A percentile compares a stretch with the other conserved stretches of the same genome.
These are phyloP conservation scores for Eucalyptus guilfoylei DNA, from an alignment of 345 rosid species.

Conservation along the genomic window DNA sequence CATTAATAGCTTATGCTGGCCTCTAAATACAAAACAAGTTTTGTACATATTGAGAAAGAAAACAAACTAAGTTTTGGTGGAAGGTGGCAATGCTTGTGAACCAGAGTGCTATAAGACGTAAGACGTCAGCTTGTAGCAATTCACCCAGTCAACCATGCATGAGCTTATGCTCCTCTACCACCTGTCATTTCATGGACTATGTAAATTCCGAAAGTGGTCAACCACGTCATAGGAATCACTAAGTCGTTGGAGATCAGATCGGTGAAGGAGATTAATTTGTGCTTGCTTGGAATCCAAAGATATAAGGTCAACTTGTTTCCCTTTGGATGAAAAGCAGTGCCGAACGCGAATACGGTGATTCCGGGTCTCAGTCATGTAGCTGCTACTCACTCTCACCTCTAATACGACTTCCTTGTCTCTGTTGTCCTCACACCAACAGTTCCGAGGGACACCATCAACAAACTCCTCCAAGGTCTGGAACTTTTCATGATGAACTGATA, in stretches of 20 bases:
- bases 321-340: conserved; percentile 42
- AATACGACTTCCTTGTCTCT: conserved; percentile 72
- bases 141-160: neutral
- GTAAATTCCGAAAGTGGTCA: conserved; percentile 58
- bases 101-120: neutral
- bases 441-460: conserved; percentile 79
- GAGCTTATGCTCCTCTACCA: neutral
- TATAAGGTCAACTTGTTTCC: conserved; percentile 3
- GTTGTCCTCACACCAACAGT: conserved; percentile 90
- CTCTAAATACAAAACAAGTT: neutral
- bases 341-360: conserved; percentile 68
- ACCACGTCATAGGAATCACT: conserved; percentile 69
- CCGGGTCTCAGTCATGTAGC: conserved; percentile 35
- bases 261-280: conserved; percentile 49
- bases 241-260: conserved; percentile 62
- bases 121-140: neutral
- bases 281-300: conserved; percentile 1
- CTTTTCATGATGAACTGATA: conserved; percentile 72
- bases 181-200: conserved; percentile 37
- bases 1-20: neutral
- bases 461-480: conserved; percentile 70
- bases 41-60: neutral
- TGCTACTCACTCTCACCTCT: conserved; percentile 55
- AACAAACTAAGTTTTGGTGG: neutral
- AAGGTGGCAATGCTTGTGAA: neutral